Conservation (phyloP, 2,329 filamentous ascomycete species). For the Claviceps fusiformis region DNA sequence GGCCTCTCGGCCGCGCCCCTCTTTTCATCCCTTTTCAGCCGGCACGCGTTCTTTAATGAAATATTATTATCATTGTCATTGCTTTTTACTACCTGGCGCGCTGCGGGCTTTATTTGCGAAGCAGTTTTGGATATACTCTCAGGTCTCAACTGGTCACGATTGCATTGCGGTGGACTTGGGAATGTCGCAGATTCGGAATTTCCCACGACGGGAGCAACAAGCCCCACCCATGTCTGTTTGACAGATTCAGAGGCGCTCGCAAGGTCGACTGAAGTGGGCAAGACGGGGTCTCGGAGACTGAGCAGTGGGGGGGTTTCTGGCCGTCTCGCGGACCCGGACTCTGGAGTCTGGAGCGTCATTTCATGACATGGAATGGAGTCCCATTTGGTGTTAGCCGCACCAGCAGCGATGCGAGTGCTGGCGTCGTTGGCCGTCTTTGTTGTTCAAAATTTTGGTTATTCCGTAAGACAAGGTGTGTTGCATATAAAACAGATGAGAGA, state of each 20-base stretch:
- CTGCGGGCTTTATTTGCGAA: neutral
- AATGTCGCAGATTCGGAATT: neutral
- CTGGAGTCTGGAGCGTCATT: neutral
- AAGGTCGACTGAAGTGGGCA: slow-evolving; percentile 22
- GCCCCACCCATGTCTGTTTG: slow-evolving; percentile 4
- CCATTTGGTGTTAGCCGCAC: neutral
- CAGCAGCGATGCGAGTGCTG: neutral
- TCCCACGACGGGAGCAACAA: neutral
- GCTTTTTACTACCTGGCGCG: neutral
- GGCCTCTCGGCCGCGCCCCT: no score
- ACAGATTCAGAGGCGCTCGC: slow-evolving; percentile 13
- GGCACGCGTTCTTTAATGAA: no score
- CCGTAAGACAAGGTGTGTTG: neutral
- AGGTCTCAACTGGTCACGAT: neutral
- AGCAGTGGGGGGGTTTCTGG: neutral
- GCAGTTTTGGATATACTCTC: neutral
- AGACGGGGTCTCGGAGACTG: slow-evolving; percentile 4
- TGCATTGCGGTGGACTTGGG: neutral
- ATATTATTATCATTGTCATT: no score
- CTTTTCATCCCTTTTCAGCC: no score
- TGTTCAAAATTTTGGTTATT: neutral
- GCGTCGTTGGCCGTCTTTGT: neutral
- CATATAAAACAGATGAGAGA: neutral
- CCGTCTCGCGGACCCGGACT: neutral
- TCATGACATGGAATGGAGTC: no score